Evolutionary conservation across 148 eudicot species (phyloP), one percentile per base, ranked within the genome.

Genomic region (Spergularia bocconei): DNA sequence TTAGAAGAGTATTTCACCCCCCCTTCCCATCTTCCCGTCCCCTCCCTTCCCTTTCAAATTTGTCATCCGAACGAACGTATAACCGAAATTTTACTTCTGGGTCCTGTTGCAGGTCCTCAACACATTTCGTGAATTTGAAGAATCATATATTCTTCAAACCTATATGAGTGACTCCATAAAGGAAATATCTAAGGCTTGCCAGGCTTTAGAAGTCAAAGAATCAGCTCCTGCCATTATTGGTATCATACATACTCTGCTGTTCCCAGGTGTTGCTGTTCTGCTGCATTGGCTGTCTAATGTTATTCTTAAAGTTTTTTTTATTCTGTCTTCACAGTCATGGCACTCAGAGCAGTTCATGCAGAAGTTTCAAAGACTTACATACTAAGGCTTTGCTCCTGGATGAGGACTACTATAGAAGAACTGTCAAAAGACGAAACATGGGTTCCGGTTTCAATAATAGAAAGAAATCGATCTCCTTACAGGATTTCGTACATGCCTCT

Each of bases 381-480:
- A 77, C 63, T 89, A 68, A 88, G 97, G 86, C 96, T 92, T 74
- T 90, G 97, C 86, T 85, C 98, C 69, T 95, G 98, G 98, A 92
- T 92, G 93, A 84, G 95, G 77, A 75, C 86, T 61, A 85, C 97
- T 77, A 89, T 82, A n/a, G 93, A 92, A 72, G 92, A 88, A 69
- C 75, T 95, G 75, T 84, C 97, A 15, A 89, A 85, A 82, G 87
- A 86, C 61, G 98, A 95, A 87, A 83, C 89, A 33, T 95, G 97
- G 97, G 87, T 87, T 75, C 87, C 98, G 19, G 96, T 92, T 53
- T 95, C 98, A 77, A 77, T 92, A 70, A 88, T 95, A 77, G 97
- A 92, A 80, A 87, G 98, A 82, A 92, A 95, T 79, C 90, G 83
- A 84, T 95, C 98, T 51, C 93, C 92, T 25, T 95, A 92, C 89